Evolutionary conservation across 2,329 filamentous ascomycete species (phyloP).

Genomic region (Amylocarpus encephaloides): DNA sequence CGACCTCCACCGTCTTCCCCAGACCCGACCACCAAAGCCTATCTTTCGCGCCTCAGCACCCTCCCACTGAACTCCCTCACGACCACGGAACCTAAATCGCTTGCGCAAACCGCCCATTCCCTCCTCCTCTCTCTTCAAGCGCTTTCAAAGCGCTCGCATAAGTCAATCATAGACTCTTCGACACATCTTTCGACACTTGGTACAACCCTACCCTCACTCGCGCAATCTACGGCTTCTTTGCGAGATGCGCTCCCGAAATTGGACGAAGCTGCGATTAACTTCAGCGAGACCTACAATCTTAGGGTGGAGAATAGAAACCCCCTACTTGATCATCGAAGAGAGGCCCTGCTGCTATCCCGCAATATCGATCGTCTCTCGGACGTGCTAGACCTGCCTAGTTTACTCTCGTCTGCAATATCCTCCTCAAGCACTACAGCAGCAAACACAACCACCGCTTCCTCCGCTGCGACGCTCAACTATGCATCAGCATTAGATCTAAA

Average conservation of each 20-base stretch:
- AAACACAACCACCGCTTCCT: constrained; percentile 28
- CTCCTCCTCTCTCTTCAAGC: constrained; percentile 77
- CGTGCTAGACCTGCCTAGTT: constrained; percentile 79
- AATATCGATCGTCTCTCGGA: constrained; percentile 89
- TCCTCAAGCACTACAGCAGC: constrained; percentile 37
- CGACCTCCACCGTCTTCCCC: constrained; percentile 34
- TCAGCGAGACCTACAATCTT: constrained; percentile 78
- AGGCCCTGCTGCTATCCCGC: constrained; percentile 71
- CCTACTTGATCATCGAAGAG: constrained; percentile 66
- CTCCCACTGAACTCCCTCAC: constrained; percentile 68
- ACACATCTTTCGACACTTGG: constrained; percentile 68
- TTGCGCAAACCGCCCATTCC: constrained; percentile 76
- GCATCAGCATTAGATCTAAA: constrained; percentile 85
- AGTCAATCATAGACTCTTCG: constrained; percentile 74
- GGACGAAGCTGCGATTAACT: constrained; percentile 70
- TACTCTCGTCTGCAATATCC: constrained; percentile 74
- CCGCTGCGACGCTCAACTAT: constrained; percentile 60
- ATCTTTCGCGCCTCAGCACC: constrained; percentile 71
- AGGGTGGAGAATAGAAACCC: constrained; percentile 54
- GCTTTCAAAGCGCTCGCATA: constrained; percentile 84
- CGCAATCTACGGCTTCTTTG: constrained; percentile 58
- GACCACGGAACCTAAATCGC: constrained; percentile 67
- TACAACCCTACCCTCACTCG: constrained; percentile 64
- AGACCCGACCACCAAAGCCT: constrained; percentile 55
- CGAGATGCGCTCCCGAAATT: constrained; percentile 68